Conservation (phyloP, 2,329 filamentous ascomycete species). For the Colletotrichum sp. region DNA sequence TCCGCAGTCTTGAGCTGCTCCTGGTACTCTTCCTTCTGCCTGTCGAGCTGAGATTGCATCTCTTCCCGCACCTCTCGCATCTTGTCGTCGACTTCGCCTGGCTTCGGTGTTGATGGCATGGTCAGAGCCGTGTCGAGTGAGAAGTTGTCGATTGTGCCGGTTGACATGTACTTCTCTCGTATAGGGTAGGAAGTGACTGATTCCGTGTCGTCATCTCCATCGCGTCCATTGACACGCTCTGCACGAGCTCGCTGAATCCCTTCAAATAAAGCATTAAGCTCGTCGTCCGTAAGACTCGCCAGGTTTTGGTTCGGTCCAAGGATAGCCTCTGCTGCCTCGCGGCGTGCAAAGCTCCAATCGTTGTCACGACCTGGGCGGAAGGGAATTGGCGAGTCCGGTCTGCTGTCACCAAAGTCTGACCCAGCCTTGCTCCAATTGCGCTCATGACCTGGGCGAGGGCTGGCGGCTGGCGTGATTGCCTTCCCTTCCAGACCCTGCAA, state of each 20-base stretch:
- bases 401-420: conserved; percentile 80
- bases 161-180: conserved; percentile 94
- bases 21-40: conserved; percentile 83
- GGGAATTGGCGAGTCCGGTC: conserved; percentile 81
- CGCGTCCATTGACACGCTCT: conserved; percentile 72
- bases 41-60: conserved; percentile 83
- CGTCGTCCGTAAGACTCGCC: conserved; percentile 87
- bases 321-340: conserved; percentile 91
- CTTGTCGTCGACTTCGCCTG: conserved; percentile 76
- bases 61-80: conserved; percentile 79
- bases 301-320: conserved; percentile 93
- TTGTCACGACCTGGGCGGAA: conserved; percentile 76
- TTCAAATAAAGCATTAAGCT: conserved; percentile 91
- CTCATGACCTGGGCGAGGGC: conserved; percentile 71
- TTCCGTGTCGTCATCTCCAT: conserved; percentile 88
- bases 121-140: conserved; percentile 94
- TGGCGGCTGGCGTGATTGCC: conserved; percentile 67
- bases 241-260: conserved; percentile 90
- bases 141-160: conserved; percentile 93
- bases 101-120: conserved; percentile 89
- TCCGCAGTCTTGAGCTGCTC: conserved; percentile 79
- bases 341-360: conserved; percentile 92
- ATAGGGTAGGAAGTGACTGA: conserved; percentile 87
- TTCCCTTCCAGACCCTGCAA: conserved; percentile 62
- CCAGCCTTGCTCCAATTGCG: conserved; percentile 78